These are phyloP conservation scores for Phytophthora ohioensis DNA, from an alignment of 352 stramenopile species.

Conservation along the genomic window DNA sequence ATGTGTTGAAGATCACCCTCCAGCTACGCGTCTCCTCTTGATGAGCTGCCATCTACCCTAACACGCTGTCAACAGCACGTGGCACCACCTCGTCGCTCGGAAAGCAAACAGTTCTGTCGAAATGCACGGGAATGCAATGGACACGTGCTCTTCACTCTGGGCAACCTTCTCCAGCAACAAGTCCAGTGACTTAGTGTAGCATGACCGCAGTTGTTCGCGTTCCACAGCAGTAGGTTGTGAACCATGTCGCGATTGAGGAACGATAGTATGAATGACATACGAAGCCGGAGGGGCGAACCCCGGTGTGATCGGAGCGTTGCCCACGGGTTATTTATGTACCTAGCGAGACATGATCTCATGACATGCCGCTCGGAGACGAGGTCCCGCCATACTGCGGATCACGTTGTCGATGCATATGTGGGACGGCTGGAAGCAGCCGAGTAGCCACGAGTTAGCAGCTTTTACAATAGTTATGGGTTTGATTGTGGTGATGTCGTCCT, in stretches of 20 bases:
- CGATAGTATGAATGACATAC: too few relatives aligned
- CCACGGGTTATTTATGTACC: conserved; percentile 48
- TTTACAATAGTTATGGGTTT: conserved; percentile 70
- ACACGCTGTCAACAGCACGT: conserved; percentile 56
- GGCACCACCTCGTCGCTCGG: conserved; percentile 57
- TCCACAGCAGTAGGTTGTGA: too few relatives aligned
- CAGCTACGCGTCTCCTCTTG: conserved; percentile 19
- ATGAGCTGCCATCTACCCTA: conserved; percentile 36
- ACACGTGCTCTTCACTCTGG: conserved; percentile 21
- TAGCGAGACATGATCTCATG: conserved; percentile 54
- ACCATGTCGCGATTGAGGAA: too few relatives aligned
- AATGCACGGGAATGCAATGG: conserved; percentile 48
- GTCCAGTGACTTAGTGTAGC: conserved; percentile 63
- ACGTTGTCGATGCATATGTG: conserved; percentile 82
- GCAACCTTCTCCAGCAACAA: conserved; percentile 46
- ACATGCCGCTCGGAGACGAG: conserved; percentile 70
- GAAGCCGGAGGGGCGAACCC: too few relatives aligned
- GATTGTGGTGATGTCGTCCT: conserved; percentile 74
- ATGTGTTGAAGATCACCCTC: too few relatives aligned
- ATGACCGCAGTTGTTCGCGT: conserved; percentile 40
- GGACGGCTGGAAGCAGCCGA: conserved; percentile 74
- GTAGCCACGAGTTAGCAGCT: conserved; percentile 63
- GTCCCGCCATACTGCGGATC: conserved; percentile 68
- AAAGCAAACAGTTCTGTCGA: conserved; percentile 60
- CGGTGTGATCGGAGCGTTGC: conserved; percentile 40